Evolutionary conservation across 441 rosid genomes (phyloP), one percentile per base, ranked within the genome.

Genomic region (Syzygium malaccense): DNA sequence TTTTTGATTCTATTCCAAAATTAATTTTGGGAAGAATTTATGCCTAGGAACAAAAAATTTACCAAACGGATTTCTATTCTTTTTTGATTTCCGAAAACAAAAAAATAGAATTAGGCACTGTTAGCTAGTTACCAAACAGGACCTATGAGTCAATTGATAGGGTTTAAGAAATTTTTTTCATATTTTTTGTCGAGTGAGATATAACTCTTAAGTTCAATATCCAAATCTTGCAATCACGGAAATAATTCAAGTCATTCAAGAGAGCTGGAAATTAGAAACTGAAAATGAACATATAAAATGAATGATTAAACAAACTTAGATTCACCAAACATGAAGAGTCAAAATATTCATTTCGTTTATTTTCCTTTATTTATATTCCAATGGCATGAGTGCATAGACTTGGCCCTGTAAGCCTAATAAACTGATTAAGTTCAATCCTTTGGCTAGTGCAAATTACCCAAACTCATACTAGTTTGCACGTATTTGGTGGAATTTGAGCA

Each of bases 261-360:
- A 68, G 48, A 68, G 8, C 1, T 19, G 2, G 0, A 68, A 33
- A 5, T 68, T 0, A 4, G 0, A 33, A 71, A 20, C 4, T 1
- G 28, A 71, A 71, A 37, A 2, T 2, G 0, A 20, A 37, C 17
- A 41, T 37, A 2, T 33, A 11, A 71, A 1, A 11, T 10, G 13
- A 8, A 71, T 33, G 8, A 71, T 19, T 13, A 1, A 33, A 11
- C 4, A 3, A 4, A 10, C 0, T 71, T 71, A 71, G 1, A 37
- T 71, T 20, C 45, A 10, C 0, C 25, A 1, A 1, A 41, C 25
- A 23, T 20, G 25, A 56, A 20, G 25, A 5, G 12, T 71, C 2
- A 0, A 71, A 33, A 20, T 33, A 71, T 37, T 71, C 8, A 11
- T 37, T 19, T 20, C 23, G 1, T 37, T 71, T 20, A 5, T 19